Conservation (phyloP, 768 basidiomycete species). For the Boletus sensibilis region DNA sequence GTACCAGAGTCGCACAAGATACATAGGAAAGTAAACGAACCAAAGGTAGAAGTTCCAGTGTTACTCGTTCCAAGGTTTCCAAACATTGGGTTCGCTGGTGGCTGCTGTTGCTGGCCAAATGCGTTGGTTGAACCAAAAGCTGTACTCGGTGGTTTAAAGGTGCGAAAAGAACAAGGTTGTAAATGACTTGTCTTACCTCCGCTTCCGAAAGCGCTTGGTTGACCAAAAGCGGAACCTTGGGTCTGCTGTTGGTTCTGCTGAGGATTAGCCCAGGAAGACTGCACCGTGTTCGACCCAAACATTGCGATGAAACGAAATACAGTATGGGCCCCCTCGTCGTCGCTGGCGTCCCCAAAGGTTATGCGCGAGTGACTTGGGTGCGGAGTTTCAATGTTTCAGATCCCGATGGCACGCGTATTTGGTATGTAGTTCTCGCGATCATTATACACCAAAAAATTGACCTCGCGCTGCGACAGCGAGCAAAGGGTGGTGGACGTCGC, state of each 20-base stretch:
- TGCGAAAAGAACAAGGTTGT: conserved; percentile 26
- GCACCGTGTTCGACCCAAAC: conserved; percentile 54
- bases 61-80: conserved; percentile 50
- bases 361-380: conserved; percentile 11
- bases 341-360: conserved; percentile 18
- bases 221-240: conserved; percentile 63
- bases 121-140: conserved; percentile 54
- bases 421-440: conserved; percentile 26
- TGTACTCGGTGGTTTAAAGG: conserved; percentile 32
- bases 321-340: conserved; percentile 25
- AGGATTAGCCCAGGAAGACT: conserved; percentile 67
- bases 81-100: conserved; percentile 79
- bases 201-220: conserved; percentile 63
- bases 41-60: conserved; percentile 37
- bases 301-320: conserved; percentile 39
- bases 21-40: conserved; percentile 22
- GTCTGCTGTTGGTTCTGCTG: conserved; percentile 62
- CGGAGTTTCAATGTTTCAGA: conserved; percentile 18
- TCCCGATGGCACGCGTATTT: conserved; percentile 23
- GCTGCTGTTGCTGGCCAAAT: conserved; percentile 69
- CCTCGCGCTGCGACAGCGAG: background rate
- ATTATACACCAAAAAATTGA: conserved; percentile 13
- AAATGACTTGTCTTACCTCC: conserved; percentile 39
- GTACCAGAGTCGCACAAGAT: conserved; percentile 2
- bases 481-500: background rate